Evolutionary conservation across 768 basidiomycete species (phyloP).

Genomic region (Calocera cornea): DNA sequence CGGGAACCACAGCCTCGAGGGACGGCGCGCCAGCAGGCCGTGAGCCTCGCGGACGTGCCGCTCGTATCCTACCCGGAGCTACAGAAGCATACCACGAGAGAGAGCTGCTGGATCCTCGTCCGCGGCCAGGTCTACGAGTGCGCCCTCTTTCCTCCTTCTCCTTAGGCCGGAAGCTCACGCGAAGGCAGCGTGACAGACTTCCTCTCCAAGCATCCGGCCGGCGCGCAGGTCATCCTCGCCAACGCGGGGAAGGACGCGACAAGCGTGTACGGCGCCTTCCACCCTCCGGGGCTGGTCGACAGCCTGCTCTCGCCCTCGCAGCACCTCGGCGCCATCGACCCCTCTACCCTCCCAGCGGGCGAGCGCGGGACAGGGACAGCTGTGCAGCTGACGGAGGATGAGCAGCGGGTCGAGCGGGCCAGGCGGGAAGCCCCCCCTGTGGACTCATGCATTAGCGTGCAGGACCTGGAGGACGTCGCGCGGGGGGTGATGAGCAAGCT

Average conservation of each 20-base stretch:
- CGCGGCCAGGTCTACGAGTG: constrained; percentile 37
- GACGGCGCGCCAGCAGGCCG: background rate
- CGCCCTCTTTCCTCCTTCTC: background rate
- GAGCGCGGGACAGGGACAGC: background rate
- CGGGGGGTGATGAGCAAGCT: constrained; percentile 67
- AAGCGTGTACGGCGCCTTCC: constrained; percentile 28
- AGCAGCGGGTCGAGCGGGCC: background rate
- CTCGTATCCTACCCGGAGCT: constrained; percentile 23
- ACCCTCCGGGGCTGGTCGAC: background rate
- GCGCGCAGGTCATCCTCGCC: constrained; percentile 70
- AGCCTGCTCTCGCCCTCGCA: background rate
- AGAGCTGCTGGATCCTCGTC: constrained; percentile 73
- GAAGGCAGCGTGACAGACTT: constrained; percentile 60
- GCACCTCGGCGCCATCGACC: background rate
- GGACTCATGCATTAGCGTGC: background rate
- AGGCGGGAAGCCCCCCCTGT: background rate
- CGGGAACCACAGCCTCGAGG: background rate
- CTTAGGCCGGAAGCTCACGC: constrained; percentile 38
- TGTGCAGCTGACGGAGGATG: background rate
- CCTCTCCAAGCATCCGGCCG: constrained; percentile 51
- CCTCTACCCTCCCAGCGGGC: background rate
- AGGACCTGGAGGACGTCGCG: constrained; percentile 36
- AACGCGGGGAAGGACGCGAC: constrained; percentile 86
- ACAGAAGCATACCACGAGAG: constrained; percentile 32
- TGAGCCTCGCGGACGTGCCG: constrained; percentile 1